A percentile compares a stretch with the other conserved stretches of the same genome.
Conservation (phyloP, 1,284 basidiomycete species). For the Phaffia rhodozyma region DNA sequence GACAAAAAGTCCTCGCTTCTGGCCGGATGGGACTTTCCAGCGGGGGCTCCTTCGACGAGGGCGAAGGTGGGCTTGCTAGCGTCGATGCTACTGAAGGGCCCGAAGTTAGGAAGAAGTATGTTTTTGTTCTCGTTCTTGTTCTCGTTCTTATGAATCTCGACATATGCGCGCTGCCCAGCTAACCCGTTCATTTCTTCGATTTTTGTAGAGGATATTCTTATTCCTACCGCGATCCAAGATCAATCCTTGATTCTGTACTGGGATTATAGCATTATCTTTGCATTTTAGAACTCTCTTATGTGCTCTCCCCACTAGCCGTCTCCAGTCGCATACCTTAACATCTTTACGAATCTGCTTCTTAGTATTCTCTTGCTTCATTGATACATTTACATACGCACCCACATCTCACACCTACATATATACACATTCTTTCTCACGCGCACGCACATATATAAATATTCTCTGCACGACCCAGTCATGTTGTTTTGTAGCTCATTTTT, state of each 20-base stretch:
- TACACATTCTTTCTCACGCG: too few species aligned
- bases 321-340: neutral
- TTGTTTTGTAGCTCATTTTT: too few species aligned
- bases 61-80: neutral
- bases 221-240: slow-evolving; percentile 13
- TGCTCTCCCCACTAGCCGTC: neutral
- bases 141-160: neutral
- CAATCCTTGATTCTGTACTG: slow-evolving; percentile 14
- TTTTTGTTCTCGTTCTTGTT: neutral
- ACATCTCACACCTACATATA: too few species aligned
- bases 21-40: too few species aligned
- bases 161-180: neutral
- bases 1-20: neutral
- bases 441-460: too few species aligned
- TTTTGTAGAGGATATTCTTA: slow-evolving; percentile 7
- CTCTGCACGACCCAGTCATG: too few species aligned
- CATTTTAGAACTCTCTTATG: neutral
- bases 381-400: too few species aligned
- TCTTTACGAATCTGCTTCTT: neutral
- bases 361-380: too few species aligned
- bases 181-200: neutral
- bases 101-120: slow-evolving; percentile 9
- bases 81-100: neutral
- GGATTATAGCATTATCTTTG: neutral
- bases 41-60: neutral